These are phyloP conservation scores for Microcyclosporella mali DNA, from an alignment of 2,329 filamentous ascomycete species.

Conservation along the genomic window DNA sequence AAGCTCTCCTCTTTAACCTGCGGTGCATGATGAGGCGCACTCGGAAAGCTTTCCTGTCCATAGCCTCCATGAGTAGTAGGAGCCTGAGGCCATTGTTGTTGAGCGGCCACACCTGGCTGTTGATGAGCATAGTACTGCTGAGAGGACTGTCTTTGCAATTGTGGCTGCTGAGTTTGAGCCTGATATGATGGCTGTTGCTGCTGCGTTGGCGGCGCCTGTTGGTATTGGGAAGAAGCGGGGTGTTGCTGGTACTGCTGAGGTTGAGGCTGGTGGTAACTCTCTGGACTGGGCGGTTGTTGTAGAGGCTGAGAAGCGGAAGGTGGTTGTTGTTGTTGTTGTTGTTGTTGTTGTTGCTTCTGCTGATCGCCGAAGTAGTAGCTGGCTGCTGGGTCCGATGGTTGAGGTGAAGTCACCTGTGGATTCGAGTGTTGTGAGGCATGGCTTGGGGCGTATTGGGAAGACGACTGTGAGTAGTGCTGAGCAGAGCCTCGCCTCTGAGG, in stretches of 20 bases:
- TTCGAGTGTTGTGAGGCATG: constrained; percentile 26
- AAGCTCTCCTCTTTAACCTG: constrained; percentile 32
- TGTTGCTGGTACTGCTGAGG: constrained; percentile 25
- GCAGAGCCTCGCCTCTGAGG: constrained; percentile 27
- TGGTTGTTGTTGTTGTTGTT: constrained; percentile 18
- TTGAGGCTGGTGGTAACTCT: constrained; percentile 32
- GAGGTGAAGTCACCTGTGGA: constrained; percentile 21
- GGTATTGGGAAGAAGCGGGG: constrained; percentile 14
- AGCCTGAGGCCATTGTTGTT: constrained; percentile 29
- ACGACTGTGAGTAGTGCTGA: constrained; percentile 27
- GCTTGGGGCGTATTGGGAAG: constrained; percentile 34
- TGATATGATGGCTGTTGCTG: constrained; percentile 11
- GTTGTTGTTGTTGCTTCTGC: constrained; percentile 15
- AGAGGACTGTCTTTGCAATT: constrained; percentile 15
- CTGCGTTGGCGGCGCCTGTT: constrained; percentile 22
- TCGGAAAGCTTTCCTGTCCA: constrained; percentile 31
- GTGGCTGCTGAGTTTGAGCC: constrained; percentile 17
- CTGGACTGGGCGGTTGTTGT: constrained; percentile 27
- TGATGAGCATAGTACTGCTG: constrained; percentile 19
- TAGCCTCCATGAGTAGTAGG: constrained; percentile 28
- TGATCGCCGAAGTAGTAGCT: constrained; percentile 53
- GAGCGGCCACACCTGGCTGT: constrained; percentile 12
- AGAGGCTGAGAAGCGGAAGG: constrained; percentile 3
- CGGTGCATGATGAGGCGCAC: constrained; percentile 30
- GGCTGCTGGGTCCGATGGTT: constrained; percentile 46